phyloP scores from a whole-genome alignment of 768 basidiomycete genomes.

The Auricularia auricula-judae region DNA sequence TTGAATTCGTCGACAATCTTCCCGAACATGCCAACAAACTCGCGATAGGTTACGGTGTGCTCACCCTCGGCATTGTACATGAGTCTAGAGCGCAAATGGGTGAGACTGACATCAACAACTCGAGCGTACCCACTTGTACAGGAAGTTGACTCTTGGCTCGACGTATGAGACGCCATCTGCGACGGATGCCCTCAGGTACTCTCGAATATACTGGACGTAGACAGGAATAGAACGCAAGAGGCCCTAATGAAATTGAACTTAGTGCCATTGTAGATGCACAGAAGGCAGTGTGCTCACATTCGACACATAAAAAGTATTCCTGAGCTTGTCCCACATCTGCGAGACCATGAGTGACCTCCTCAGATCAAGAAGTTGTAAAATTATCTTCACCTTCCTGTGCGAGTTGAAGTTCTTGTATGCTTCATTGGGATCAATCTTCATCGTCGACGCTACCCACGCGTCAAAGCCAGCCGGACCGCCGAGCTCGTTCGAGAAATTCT shows the following conservation, averaged over 20 bases:
- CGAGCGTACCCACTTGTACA: constrained; percentile 32
- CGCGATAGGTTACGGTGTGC: constrained; percentile 45
- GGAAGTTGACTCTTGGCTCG: constrained; percentile 60
- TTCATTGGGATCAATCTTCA: constrained; percentile 60
- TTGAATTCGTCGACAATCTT: constrained; percentile 42
- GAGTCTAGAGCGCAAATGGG: constrained; percentile 23
- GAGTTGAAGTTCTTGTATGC: constrained; percentile 68
- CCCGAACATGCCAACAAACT: constrained; percentile 47
- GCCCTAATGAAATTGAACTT: constrained; percentile 22
- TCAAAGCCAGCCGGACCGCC: constrained; percentile 62
- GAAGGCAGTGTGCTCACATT: constrained; percentile 23
- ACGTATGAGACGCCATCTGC: constrained; percentile 64
- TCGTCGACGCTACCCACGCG: constrained; percentile 43
- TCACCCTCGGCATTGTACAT: constrained; percentile 49
- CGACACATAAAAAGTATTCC: constrained; percentile 38
- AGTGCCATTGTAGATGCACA: background rate
- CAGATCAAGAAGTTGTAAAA: too few species aligned
- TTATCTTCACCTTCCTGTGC: constrained; percentile 39
- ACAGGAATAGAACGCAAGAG: constrained; percentile 43
- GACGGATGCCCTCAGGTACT: constrained; percentile 51
- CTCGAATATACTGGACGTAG: constrained; percentile 46
- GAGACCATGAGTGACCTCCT: background rate
- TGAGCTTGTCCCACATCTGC: constrained; percentile 72
- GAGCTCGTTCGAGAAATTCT: constrained; percentile 36
- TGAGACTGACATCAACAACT: background rate